phyloP scores from a whole-genome alignment of 140 eudicot species.

The Anethum foeniculum region DNA sequence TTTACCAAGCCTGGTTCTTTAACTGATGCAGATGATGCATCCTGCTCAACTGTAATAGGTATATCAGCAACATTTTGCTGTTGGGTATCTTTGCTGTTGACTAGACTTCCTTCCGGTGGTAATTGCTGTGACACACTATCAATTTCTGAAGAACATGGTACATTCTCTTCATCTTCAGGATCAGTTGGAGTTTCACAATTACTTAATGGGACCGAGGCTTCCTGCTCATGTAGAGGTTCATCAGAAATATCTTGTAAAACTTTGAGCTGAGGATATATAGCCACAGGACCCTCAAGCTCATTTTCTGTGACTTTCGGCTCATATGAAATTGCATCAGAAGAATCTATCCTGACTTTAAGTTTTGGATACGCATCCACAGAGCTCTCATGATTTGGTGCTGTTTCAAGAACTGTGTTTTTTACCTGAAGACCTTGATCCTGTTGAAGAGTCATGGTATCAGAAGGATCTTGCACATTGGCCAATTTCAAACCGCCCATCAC shows the following conservation, averaged over 20 bases:
- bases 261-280: slow-evolving; percentile 5
- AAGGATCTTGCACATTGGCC: slow-evolving; percentile 1
- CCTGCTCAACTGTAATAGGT: slow-evolving; percentile 6
- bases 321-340: slow-evolving; percentile 3
- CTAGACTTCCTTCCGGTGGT: slow-evolving; percentile 1
- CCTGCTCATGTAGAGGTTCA: slow-evolving; percentile 2
- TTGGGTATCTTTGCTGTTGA: neutral
- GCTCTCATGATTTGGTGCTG: neutral
- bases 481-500: slow-evolving; percentile 9
- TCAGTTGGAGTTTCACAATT: slow-evolving; percentile 12
- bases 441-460: slow-evolving; percentile 1
- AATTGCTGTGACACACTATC: neutral
- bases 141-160: slow-evolving; percentile 15
- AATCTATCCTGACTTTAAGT: slow-evolving; percentile 3
- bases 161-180: slow-evolving; percentile 18
- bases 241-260: slow-evolving; percentile 17
- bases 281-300: neutral
- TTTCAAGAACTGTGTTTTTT: neutral
- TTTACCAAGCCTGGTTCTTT: neutral
- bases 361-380: slow-evolving; percentile 14
- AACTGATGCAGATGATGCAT: neutral
- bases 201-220: slow-evolving; percentile 15
- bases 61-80: neutral
- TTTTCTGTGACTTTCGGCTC: neutral
- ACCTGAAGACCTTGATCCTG: neutral